These are phyloP conservation scores for Yarrowia bubula DNA, from an alignment of 805 yeast genomes.

Conservation along the genomic window DNA sequence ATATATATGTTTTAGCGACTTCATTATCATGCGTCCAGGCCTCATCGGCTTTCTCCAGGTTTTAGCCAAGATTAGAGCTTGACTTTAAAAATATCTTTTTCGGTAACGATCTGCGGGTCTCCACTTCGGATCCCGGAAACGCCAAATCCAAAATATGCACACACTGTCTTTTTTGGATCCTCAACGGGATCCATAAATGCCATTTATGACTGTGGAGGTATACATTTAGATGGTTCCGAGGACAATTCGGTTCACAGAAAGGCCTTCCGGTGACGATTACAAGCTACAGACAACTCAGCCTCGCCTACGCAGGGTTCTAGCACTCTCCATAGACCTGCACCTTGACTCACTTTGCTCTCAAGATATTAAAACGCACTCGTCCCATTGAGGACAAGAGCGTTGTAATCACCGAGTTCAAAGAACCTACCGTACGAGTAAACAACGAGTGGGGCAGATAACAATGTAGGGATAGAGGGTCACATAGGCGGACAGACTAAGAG, in stretches of 20 bases:
- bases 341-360: conserved; percentile 17
- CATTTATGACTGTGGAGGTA: background rate
- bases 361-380: background rate
- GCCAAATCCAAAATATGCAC: background rate
- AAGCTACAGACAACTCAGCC: background rate
- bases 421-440: no score
- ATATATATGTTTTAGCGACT: background rate
- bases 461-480: no score
- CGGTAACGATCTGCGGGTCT: conserved; percentile 13
- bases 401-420: background rate
- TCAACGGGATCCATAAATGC: background rate
- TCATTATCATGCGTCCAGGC: background rate
- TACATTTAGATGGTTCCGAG: no score
- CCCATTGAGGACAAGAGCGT: conserved; percentile 9
- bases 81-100: background rate
- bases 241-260: no score
- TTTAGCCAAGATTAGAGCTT: background rate
- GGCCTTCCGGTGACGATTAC: no score
- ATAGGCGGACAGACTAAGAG: no score
- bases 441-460: no score
- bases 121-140: conserved; percentile 17
- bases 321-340: background rate
- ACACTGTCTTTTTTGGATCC: background rate
- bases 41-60: conserved; percentile 21
- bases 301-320: conserved; percentile 5